A percentile compares a stretch with the other conserved stretches of the same genome.
These are phyloP conservation scores for Mycena albidolilacea DNA, from an alignment of 768 basidiomycete species.

Conservation along the genomic window DNA sequence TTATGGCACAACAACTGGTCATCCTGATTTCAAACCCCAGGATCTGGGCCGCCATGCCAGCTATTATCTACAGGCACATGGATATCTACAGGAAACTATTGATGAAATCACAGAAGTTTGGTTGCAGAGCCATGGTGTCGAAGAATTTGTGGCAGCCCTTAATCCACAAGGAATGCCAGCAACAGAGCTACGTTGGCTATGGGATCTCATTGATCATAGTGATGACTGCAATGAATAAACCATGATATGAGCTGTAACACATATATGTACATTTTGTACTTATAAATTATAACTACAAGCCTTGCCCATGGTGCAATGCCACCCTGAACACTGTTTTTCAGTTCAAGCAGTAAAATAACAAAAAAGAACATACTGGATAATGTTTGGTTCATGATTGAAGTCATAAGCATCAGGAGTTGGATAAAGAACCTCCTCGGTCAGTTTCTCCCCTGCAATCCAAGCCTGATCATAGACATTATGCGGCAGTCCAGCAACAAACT, in stretches of 20 bases:
- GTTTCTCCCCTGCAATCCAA: slow-evolving; percentile 28
- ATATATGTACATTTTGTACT: background rate
- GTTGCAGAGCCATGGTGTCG: background rate
- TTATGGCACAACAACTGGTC: background rate
- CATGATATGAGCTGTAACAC: background rate
- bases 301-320: background rate
- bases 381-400: slow-evolving; percentile 34
- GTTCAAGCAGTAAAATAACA: background rate
- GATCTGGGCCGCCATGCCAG: slow-evolving; percentile 5
- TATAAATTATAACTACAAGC: background rate
- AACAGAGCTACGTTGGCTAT: slow-evolving; percentile 16
- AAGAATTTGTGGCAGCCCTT: background rate
- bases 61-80: slow-evolving; percentile 21
- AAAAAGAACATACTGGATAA: slow-evolving; percentile 29
- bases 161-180: slow-evolving; percentile 4
- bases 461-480: slow-evolving; percentile 34
- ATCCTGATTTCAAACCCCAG: background rate
- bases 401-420: slow-evolving; percentile 30
- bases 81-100: slow-evolving; percentile 3
- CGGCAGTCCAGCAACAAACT: slow-evolving; percentile 39
- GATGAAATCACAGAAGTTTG: background rate
- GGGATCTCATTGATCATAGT: slow-evolving; percentile 22
- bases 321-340: background rate
- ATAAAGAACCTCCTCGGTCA: slow-evolving; percentile 9
- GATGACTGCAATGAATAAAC: slow-evolving; percentile 6